Evolutionary conservation across 2,329 filamentous ascomycete genomes (phyloP).

Genomic region (Pseudogymnoascus sp.): DNA sequence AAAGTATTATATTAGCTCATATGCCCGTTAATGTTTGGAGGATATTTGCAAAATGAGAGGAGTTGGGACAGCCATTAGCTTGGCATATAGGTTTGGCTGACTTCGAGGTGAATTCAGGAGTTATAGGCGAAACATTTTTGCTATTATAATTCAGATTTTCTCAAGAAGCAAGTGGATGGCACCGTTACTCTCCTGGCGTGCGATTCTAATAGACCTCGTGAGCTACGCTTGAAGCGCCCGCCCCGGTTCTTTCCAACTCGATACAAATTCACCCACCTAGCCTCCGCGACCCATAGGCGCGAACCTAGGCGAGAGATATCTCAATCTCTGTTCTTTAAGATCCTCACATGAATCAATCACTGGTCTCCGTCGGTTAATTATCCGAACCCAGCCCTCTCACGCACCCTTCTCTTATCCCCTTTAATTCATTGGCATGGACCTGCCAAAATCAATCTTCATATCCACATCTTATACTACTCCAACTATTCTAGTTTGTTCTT

Average conservation of each 20-base stretch:
- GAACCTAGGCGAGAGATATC: background rate
- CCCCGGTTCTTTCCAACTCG: background rate
- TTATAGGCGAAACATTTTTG: background rate
- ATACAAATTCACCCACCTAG: background rate
- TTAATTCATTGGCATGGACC: background rate
- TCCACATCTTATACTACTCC: background rate
- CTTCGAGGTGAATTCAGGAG: background rate
- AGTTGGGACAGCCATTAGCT: background rate
- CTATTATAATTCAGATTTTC: background rate
- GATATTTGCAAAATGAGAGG: background rate
- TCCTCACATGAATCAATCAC: background rate
- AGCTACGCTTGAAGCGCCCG: background rate
- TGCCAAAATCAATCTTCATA: background rate
- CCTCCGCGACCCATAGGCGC: background rate
- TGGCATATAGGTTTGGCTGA: background rate
- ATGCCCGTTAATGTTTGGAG: background rate
- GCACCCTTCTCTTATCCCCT: background rate
- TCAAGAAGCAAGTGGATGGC: background rate
- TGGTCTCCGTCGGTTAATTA: background rate
- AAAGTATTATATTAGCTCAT: constrained; percentile 7
- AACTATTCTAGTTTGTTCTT: background rate
- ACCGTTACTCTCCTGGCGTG: background rate
- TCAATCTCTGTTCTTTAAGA: background rate
- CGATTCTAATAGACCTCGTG: background rate
- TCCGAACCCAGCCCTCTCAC: background rate